Percentiles rank a stretch among this genome's conserved stretches.
These are phyloP conservation scores for Lactifluus pinguis DNA, from an alignment of 768 basidiomycete species.

Conservation along the genomic window DNA sequence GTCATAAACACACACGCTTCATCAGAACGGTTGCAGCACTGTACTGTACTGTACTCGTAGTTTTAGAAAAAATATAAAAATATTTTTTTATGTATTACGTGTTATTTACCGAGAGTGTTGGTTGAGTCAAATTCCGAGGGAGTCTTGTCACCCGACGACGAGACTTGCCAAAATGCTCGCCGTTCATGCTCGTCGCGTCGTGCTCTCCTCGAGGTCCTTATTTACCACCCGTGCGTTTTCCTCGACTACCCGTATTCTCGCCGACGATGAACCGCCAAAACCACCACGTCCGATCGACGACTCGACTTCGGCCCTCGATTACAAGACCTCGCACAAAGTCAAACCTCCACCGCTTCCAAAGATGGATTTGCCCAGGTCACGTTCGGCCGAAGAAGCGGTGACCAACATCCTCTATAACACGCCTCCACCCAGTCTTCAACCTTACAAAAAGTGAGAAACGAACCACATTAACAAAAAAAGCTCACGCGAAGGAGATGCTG, in stretches of 20 bases:
- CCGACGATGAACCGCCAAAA: conserved; percentile 43
- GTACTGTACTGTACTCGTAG: too few relatives aligned
- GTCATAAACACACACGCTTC: too few relatives aligned
- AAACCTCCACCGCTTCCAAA: conserved; percentile 80
- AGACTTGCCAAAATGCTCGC: conserved; percentile 10
- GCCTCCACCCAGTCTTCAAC: conserved; percentile 82
- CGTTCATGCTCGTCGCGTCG: conserved; percentile 4
- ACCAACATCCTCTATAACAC: conserved; percentile 98
- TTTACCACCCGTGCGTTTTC: conserved; percentile 22
- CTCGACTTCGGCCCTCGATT: conserved; percentile 91
- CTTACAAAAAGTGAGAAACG: conserved; percentile 74
- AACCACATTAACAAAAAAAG: neutral
- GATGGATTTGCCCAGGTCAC: conserved; percentile 73
- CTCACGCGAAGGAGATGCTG: neutral
- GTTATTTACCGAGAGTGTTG: too few relatives aligned
- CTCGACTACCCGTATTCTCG: conserved; percentile 17
- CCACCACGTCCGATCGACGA: conserved; percentile 80
- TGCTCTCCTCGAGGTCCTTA: conserved; percentile 1
- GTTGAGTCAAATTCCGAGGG: neutral
- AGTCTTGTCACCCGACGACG: neutral
- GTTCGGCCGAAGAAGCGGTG: conserved; percentile 91
- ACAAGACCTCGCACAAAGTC: conserved; percentile 63
- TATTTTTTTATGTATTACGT: neutral
- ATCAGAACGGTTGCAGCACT: too few relatives aligned
- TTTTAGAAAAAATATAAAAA: neutral